A percentile compares a stretch with the other conserved stretches of the same genome.
Conservation (phyloP, 192 early-diverging fungal genomes). For the Backusella macrospora region DNA sequence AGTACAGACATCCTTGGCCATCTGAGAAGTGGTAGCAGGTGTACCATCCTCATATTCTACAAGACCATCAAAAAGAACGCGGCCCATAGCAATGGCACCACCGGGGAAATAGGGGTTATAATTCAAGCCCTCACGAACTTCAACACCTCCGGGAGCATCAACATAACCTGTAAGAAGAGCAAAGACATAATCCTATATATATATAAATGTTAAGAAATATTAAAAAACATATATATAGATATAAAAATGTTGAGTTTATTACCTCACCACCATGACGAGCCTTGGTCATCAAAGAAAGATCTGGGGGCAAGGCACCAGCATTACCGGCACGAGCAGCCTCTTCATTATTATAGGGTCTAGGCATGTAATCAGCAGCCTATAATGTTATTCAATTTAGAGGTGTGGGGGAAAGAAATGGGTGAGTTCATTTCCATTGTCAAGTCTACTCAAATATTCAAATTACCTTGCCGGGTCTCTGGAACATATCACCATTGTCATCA, state of each 20-base stretch:
- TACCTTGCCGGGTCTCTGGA: conserved; percentile 88
- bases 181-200: conserved; percentile 90
- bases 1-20: conserved; percentile 94
- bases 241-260: conserved; percentile 1
- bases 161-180: conserved; percentile 93
- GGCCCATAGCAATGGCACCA: conserved; percentile 96
- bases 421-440: not conserved
- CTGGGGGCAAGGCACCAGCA: conserved; percentile 93
- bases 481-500: conserved; percentile 90
- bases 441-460: not conserved
- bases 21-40: conserved; percentile 92
- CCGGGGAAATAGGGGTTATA: conserved; percentile 99
- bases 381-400: not conserved
- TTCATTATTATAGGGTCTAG: conserved; percentile 92
- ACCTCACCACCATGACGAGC: conserved; percentile 92
- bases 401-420: too few relatives aligned
- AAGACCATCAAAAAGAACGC: conserved; percentile 89
- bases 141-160: conserved; percentile 92
- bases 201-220: not conserved
- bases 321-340: conserved; percentile 96
- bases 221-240: not conserved
- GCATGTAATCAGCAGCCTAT: conserved; percentile 86
- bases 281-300: conserved; percentile 92
- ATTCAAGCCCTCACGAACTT: conserved; percentile 92
- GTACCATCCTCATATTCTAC: conserved; percentile 98